phyloP scores from a whole-genome alignment of 2,329 filamentous ascomycete genomes.

The Pseudocercospora vitis region DNA sequence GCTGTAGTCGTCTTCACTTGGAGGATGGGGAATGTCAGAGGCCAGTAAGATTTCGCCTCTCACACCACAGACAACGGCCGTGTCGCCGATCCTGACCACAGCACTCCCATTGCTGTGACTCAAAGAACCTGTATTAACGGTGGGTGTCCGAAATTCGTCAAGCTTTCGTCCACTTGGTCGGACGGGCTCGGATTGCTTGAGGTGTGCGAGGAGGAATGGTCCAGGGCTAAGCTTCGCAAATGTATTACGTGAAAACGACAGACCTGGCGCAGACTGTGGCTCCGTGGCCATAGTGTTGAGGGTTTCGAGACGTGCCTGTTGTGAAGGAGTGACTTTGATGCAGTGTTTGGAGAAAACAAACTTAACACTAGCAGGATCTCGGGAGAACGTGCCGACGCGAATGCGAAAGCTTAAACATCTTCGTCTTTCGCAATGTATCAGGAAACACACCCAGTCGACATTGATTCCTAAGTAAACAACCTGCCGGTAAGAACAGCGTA shows the following conservation, averaged over 20 bases:
- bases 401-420: neutral
- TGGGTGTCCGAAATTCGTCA: conserved; percentile 67
- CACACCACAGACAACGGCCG: conserved; percentile 90
- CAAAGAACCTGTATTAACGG: conserved; percentile 77
- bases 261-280: conserved; percentile 24
- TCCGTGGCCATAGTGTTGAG: neutral
- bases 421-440: no score
- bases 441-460: no score
- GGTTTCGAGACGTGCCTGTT: neutral
- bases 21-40: conserved; percentile 68
- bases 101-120: conserved; percentile 89
- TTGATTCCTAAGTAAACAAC: no score
- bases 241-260: conserved; percentile 63
- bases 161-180: conserved; percentile 81
- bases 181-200: conserved; percentile 64
- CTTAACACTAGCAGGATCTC: neutral
- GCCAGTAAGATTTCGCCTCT: conserved; percentile 80
- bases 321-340: neutral
- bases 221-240: conserved; percentile 89
- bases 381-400: neutral
- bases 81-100: conserved; percentile 83
- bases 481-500: neutral
- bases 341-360: neutral
- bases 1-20: conserved; percentile 30
- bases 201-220: conserved; percentile 85